These are phyloP conservation scores for Solanum sitiens DNA, from an alignment of 257 asterid genomes.

Conservation along the genomic window DNA sequence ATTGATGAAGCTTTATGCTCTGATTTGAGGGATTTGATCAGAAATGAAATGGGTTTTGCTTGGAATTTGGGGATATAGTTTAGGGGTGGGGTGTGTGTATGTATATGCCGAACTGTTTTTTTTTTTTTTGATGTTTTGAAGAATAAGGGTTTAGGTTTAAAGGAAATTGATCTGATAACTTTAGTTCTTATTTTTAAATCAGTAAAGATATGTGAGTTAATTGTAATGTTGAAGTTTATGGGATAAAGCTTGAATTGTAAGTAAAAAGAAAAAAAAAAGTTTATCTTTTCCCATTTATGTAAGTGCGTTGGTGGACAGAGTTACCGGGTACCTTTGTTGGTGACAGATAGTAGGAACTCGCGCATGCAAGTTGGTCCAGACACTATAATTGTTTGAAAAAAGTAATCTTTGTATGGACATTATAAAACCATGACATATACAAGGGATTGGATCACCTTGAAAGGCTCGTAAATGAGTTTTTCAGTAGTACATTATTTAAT, in stretches of 20 bases:
- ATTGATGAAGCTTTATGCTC: not conserved
- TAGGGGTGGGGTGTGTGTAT: not conserved
- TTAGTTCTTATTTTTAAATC: not conserved
- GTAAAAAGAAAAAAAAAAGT: not conserved
- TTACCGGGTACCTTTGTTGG: not conserved
- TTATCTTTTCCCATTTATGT: not conserved
- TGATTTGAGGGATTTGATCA: not conserved
- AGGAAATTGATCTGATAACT: not conserved
- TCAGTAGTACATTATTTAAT: not conserved
- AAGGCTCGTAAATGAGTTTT: not conserved
- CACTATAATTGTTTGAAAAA: not conserved
- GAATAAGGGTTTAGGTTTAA: not conserved
- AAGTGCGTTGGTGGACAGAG: not conserved
- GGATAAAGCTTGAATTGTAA: not conserved
- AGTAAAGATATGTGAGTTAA: not conserved
- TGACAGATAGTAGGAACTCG: not conserved
- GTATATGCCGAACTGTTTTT: not conserved
- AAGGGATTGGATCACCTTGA: not conserved
- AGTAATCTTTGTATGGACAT: not conserved
- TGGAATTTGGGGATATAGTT: not conserved
- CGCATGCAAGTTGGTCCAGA: not conserved
- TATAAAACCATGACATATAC: not conserved
- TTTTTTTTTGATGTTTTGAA: not conserved
- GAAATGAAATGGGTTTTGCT: not conserved
- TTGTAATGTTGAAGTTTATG: not conserved